Base-by-base conservation (phyloP, 2,329 filamentous ascomycete genomes). In the Botrytis fabae region DNA sequence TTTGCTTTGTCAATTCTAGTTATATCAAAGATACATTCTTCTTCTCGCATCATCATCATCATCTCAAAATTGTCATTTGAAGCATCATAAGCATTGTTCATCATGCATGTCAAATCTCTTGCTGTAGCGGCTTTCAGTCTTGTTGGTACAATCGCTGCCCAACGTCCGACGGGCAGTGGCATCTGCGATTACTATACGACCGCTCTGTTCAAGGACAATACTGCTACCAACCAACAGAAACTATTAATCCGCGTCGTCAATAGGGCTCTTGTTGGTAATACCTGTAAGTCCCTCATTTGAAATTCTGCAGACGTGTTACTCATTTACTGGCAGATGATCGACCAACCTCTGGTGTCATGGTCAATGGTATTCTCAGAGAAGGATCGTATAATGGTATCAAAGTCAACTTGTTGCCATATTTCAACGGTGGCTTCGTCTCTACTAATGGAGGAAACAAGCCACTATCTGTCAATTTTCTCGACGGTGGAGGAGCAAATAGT, bases 141-240 rank as follows among this genome's bases (percentile, higher is more conserved):
- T 32, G 22, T 65, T 9, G 71, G 70, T 25, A 51, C 63, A 12
- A 78, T 71, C 35, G 70, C 77, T 42, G 78, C 80, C 48, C 85
- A 88, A 80, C 84, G 86, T 62, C 86, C 86, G 4, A 69, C 79
- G 20, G 83, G 86, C 77, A 83, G 79, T 4, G 85, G 86, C 74
- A 86, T 91, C 76, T 91, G 89, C 81, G 88, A 90, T 82, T 89
- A 89, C 81, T 91, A 91, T 81, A 90, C 88, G 48, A 88, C 83
- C 5, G 85, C 86, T n/a, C 80, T 90, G 18, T 83, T 90, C 71
- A 86, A 84, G 80, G 83, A 88, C 57, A 90, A 90, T 82, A 90
- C 85, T 54, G 86, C 86, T 28, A 84, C 82, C 44, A 90, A 89
- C 79, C 88, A 91, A 80, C 81, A 84, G 71, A 86, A 84, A 0